These are phyloP conservation scores for Rhodotorula sp. DNA, from an alignment of 1,284 basidiomycete species.

Conservation along the genomic window DNA sequence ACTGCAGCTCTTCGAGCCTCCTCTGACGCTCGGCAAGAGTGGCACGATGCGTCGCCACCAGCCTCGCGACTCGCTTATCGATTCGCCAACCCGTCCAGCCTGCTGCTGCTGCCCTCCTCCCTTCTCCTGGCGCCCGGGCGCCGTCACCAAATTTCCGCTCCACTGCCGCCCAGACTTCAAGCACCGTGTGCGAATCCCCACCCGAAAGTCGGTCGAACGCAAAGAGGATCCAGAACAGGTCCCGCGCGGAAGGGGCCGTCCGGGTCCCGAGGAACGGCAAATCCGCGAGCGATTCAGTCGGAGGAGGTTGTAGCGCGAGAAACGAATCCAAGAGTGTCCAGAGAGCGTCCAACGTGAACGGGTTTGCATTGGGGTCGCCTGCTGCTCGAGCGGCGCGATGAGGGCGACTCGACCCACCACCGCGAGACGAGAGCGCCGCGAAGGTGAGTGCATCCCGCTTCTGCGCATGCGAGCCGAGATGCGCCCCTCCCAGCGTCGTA, in stretches of 20 bases:
- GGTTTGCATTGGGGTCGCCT: not conserved
- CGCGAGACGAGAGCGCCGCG: not conserved
- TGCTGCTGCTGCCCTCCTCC: not conserved
- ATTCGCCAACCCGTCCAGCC: slow-evolving; percentile 7
- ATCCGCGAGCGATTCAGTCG: not conserved
- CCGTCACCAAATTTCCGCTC: slow-evolving; percentile 28
- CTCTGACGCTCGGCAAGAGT: not conserved
- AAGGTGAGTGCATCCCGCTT: not conserved
- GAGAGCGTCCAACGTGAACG: slow-evolving; percentile 27
- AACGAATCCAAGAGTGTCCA: slow-evolving; percentile 25
- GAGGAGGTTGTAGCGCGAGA: slow-evolving; percentile 20
- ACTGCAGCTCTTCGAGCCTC: slow-evolving; percentile 6
- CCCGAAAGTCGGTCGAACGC: slow-evolving; percentile 32
- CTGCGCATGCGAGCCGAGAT: slow-evolving; percentile 4
- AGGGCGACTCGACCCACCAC: not conserved
- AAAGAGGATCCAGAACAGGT: slow-evolving; percentile 32
- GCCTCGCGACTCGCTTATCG: not conserved
- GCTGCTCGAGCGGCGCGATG: not conserved
- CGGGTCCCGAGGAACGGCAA: slow-evolving; percentile 22
- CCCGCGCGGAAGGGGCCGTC: slow-evolving; percentile 23
- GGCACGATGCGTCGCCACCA: not conserved
- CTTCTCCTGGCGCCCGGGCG: too few species aligned
- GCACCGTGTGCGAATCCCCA: slow-evolving; percentile 9
- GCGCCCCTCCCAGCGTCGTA: not conserved
- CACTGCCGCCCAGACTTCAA: slow-evolving; percentile 13